Evolutionary conservation across 2,329 filamentous ascomycete species (phyloP).

Genomic region (Cyphellophora europaea): DNA sequence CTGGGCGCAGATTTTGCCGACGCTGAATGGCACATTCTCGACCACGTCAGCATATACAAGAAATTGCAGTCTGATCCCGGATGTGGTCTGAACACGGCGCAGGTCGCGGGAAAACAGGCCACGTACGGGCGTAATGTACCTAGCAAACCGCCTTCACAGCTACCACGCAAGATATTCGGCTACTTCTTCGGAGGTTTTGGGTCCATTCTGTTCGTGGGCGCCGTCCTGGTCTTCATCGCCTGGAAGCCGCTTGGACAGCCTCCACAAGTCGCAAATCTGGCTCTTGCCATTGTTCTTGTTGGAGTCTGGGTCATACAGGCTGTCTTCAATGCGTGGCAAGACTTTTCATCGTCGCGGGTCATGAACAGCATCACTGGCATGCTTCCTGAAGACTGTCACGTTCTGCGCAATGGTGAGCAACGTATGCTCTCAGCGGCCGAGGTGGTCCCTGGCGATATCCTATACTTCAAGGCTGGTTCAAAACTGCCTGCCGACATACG

Average conservation of each 20-base stretch:
- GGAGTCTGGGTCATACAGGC: constrained; percentile 63
- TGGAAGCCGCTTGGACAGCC: constrained; percentile 68
- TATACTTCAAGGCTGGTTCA: constrained; percentile 60
- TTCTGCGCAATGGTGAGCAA: constrained; percentile 51
- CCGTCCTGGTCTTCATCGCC: constrained; percentile 64
- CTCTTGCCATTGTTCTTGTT: constrained; percentile 62
- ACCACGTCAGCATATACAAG: constrained; percentile 48
- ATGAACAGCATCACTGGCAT: constrained; percentile 74
- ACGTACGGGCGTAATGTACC: constrained; percentile 60
- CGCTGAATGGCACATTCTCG: constrained; percentile 59
- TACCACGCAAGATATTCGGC: constrained; percentile 48
- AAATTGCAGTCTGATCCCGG: constrained; percentile 45
- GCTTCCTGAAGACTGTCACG: constrained; percentile 63
- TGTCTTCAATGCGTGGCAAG: constrained; percentile 60
- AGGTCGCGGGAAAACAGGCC: constrained; percentile 44
- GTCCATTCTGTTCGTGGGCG: constrained; percentile 57
- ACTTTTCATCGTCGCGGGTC: constrained; percentile 66
- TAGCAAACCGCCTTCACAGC: constrained; percentile 54
- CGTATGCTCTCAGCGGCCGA: constrained; percentile 44
- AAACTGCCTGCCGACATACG: constrained; percentile 67
- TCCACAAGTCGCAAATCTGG: constrained; percentile 59
- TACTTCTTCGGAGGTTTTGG: constrained; percentile 77
- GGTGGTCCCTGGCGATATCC: constrained; percentile 63
- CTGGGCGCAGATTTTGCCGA: constrained; percentile 46
- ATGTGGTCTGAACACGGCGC: constrained; percentile 50